Percentiles rank a stretch among this genome's conserved stretches.
Evolutionary conservation across 169 alveolate genomes (phyloP).

Genomic region (Babesia microti): DNA sequence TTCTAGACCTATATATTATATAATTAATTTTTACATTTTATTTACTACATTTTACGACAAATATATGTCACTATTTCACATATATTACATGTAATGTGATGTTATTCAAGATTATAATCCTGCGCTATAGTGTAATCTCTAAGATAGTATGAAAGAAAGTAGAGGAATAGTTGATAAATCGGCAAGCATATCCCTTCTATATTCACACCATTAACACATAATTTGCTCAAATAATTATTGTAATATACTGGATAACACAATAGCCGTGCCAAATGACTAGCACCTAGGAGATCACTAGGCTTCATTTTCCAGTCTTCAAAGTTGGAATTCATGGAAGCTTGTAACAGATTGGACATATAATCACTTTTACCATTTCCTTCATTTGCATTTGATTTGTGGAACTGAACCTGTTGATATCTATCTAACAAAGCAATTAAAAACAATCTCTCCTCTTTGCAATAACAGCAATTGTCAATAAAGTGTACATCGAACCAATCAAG

Average conservation of each 20-base stretch:
- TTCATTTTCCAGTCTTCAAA: background rate
- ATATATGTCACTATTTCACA: too few relatives aligned
- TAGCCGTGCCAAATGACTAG: conserved; percentile 25
- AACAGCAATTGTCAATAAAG: conserved; percentile 20
- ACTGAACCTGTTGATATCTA: background rate
- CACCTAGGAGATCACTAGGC: conserved; percentile 10
- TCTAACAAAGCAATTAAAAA: conserved; percentile 3
- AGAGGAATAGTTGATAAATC: conserved; percentile 29
- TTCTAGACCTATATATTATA: too few relatives aligned
- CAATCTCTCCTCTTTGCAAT: conserved; percentile 11
- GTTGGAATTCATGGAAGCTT: too few relatives aligned
- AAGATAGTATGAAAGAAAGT: conserved; percentile 32
- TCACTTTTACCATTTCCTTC: too few relatives aligned
- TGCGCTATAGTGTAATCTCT: conserved; percentile 24
- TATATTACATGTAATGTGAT: too few relatives aligned
- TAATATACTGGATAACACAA: conserved; percentile 23
- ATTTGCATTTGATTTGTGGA: background rate
- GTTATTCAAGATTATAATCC: too few relatives aligned
- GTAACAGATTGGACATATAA: too few relatives aligned
- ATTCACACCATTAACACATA: conserved; percentile 6
- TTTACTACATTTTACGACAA: too few relatives aligned
- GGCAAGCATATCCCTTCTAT: conserved; percentile 20
- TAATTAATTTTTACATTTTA: too few relatives aligned
- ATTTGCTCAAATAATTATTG: conserved; percentile 8
- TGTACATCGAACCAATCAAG: conserved; percentile 24